A percentile compares a stretch with the other conserved stretches of the same genome.
Conservation (phyloP, 257 asterid genomes). For the Ilex asprella region DNA sequence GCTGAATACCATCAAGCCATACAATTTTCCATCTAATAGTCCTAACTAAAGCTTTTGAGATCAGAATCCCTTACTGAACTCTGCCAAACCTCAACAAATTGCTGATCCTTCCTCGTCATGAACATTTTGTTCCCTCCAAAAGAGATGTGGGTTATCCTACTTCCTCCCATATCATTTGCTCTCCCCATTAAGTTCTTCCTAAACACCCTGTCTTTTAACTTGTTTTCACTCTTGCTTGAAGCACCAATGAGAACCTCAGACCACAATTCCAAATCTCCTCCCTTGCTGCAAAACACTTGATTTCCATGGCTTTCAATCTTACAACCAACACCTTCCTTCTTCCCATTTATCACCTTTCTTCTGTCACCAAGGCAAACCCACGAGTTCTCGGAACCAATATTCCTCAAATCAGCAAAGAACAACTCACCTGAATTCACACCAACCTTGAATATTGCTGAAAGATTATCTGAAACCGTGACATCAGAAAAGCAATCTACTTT, state of each 20-base stretch:
- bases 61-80: constrained; percentile 31
- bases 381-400: constrained; percentile 31
- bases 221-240: constrained; percentile 9
- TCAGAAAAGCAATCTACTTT: constrained; percentile 84
- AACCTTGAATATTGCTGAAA: constrained; percentile 57
- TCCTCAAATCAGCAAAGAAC: constrained; percentile 65
- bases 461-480: constrained; percentile 47
- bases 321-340: constrained; percentile 79
- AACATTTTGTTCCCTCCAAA: constrained; percentile 92
- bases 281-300: constrained; percentile 73
- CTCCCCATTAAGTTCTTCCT: constrained; percentile 80
- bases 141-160: constrained; percentile 41
- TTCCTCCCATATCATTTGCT: constrained; percentile 54
- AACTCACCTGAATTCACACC: constrained; percentile 83
- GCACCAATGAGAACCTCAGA: constrained; percentile 56
- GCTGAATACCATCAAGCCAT: too few relatives aligned
- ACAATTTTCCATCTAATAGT: too few relatives aligned
- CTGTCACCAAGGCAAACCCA: constrained; percentile 81
- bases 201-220: constrained; percentile 38
- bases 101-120: constrained; percentile 66
- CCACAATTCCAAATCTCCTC: constrained; percentile 77
- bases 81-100: constrained; percentile 75
- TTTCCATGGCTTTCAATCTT: constrained; percentile 70
- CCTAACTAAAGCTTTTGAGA: too few relatives aligned
- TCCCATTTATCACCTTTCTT: constrained; percentile 52